These are phyloP conservation scores for Boletus subparvulus DNA, from an alignment of 768 basidiomycete genomes.

Conservation along the genomic window DNA sequence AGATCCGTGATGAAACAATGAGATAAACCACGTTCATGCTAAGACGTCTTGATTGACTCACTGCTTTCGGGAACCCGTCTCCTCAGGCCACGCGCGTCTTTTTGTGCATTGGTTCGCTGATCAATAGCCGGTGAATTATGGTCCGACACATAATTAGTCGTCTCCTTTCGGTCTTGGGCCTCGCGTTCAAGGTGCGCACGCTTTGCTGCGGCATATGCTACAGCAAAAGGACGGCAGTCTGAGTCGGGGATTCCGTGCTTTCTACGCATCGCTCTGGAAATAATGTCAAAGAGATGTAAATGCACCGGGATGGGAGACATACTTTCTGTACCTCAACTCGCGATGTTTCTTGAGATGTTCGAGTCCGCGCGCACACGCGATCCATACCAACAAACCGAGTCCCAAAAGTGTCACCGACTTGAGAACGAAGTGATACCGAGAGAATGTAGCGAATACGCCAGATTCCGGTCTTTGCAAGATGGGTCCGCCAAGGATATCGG, in stretches of 20 bases:
- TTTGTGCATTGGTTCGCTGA: constrained; percentile 32
- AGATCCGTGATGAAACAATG: constrained; percentile 27
- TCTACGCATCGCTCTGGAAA: constrained; percentile 63
- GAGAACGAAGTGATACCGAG: constrained; percentile 37
- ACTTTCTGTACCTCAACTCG: constrained; percentile 68
- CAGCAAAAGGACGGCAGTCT: constrained; percentile 81
- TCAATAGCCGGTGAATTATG: constrained; percentile 24
- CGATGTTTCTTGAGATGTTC: constrained; percentile 53
- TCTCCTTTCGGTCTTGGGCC: constrained; percentile 40
- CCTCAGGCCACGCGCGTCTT: constrained; percentile 40
- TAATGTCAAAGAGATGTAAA: constrained; percentile 14
- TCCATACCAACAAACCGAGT: constrained; percentile 37
- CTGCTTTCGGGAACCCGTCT: constrained; percentile 48
- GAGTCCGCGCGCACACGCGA: constrained; percentile 38
- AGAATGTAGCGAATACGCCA: constrained; percentile 33
- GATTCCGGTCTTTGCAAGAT: constrained; percentile 39
- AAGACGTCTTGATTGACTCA: constrained; percentile 33
- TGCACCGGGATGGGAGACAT: constrained; percentile 23
- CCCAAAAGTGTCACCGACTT: constrained; percentile 38
- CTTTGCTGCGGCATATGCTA: constrained; percentile 76
- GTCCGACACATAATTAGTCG: constrained; percentile 25
- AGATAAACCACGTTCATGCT: constrained; percentile 22
- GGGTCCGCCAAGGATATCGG: constrained; percentile 69
- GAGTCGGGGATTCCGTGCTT: constrained; percentile 82
- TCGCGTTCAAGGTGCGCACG: constrained; percentile 54